Conservation (phyloP, 768 basidiomycete genomes). For the Hortiboletus flavorubellus region DNA sequence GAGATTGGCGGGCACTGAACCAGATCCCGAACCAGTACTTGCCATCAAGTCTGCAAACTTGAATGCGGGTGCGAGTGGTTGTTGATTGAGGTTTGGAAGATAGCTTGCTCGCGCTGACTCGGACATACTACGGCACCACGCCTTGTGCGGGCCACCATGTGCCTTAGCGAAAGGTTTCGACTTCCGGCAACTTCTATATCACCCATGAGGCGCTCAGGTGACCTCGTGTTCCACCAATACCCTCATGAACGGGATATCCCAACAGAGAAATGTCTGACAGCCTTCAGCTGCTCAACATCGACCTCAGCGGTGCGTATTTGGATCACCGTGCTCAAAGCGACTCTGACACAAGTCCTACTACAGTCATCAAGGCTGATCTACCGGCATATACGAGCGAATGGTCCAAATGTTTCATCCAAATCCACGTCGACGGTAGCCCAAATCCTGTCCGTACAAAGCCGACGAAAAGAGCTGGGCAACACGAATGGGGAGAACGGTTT, state of each 20-base stretch:
- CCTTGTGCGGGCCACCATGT: neutral
- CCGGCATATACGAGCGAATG: constrained; percentile 16
- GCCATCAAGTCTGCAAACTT: neutral
- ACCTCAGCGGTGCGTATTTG: constrained; percentile 15
- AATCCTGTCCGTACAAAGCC: constrained; percentile 10
- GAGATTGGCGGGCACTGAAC: constrained; percentile 44
- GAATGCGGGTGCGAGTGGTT: neutral
- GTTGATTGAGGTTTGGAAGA: neutral
- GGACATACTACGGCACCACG: too few species aligned
- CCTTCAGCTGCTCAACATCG: constrained; percentile 26
- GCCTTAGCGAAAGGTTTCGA: neutral
- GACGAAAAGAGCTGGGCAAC: constrained; percentile 17
- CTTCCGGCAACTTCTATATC: neutral
- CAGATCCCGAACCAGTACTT: neutral
- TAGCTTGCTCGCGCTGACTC: too few species aligned
- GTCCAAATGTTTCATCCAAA: constrained; percentile 25
- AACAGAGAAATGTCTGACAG: neutral
- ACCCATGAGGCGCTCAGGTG: neutral
- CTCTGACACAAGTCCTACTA: neutral
- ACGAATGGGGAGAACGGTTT: constrained; percentile 24
- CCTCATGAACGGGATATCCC: neutral
- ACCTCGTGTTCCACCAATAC: neutral
- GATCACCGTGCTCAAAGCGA: neutral
- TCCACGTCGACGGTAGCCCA: constrained; percentile 17
- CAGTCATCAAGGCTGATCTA: constrained; percentile 27